Base-by-base conservation (phyloP, 108 stramenopile species). In the Skeletonema marinoi region DNA sequence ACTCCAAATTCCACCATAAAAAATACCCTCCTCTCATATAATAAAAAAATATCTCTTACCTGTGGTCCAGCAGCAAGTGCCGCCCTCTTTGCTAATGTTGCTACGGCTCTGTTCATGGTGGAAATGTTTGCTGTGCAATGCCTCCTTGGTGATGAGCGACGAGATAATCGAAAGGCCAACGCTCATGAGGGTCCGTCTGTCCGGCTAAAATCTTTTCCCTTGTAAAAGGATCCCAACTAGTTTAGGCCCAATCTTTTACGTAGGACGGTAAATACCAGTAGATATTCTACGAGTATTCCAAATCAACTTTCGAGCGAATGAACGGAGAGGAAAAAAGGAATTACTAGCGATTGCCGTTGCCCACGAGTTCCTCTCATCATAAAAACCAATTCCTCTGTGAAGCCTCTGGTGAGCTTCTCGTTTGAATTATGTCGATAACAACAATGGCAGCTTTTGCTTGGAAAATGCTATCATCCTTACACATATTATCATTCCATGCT, bases 91-190 rank as follows among this genome's bases (percentile, higher is more conserved):
- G 88, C 88, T 65, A 91, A 79, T 48, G 89, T 87, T 54, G 85
- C 74, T 71, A 89, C 89, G 74, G 90, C 93, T 35, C 88, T 84
- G 63, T 87, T 91, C 93, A 94, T 94, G 78, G 82, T 94, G 48
- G 61, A n/a, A n/a, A 32, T 31, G 44, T 59, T 77, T 65, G 16
- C 19, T 16, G 60, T 56, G 54, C 54, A 56, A 7, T 56, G 54
- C 54, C 48, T 50, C 44, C 3, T 12, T 16, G 33, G 6, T 4
- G 33, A 35, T 11, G 39, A 16, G 16, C 44, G 44, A 46, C 13
- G 42, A 6, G 39, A 41, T 6, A 11, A 42, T 42, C 41, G 44
- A 46, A 46, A 46, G 44, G 44, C 44, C 44, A 46, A 46, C 44
- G 44, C 44, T n/a, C 14, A 6, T 6, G 6, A 36, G 6, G 44